Evolutionary conservation across 345 rosid genomes (phyloP).

Genomic region (Camelina sativa): DNA sequence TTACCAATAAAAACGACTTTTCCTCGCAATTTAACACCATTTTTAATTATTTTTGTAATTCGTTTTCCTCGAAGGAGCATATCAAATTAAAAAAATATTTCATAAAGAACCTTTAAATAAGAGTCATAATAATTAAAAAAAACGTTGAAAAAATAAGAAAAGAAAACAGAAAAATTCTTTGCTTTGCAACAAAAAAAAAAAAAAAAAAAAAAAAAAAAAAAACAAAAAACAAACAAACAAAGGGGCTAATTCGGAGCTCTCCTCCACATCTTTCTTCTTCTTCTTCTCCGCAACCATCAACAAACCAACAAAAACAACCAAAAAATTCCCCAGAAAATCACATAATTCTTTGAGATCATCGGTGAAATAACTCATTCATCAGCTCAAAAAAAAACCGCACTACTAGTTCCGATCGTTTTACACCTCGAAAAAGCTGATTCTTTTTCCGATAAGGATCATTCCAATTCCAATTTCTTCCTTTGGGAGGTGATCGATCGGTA

Average conservation of each 20-base stretch:
- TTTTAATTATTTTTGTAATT: not conserved
- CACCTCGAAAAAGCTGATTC: conserved; percentile 24
- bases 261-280: conserved; percentile 44
- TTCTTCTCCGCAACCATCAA: conserved; percentile 18
- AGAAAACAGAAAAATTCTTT: conserved; percentile 33
- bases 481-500: conserved; percentile 31
- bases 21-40: not conserved
- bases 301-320: not conserved
- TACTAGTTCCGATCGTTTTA: conserved; percentile 4
- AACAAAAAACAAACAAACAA: too few species aligned
- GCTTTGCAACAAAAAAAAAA: conserved; percentile 34
- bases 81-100: not conserved
- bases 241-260: conserved; percentile 31
- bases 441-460: not conserved
- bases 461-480: conserved; percentile 17
- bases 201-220: too few species aligned
- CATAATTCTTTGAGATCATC: conserved; percentile 4
- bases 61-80: not conserved
- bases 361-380: not conserved
- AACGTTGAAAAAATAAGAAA: not conserved
- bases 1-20: conserved; percentile 31
- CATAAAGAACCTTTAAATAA: conserved; percentile 11
- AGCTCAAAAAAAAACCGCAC: not conserved
- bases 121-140: not conserved
- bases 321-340: conserved; percentile 20